Percentiles rank a stretch among this genome's conserved stretches.
Evolutionary conservation across 2,329 filamentous ascomycete genomes (phyloP).

Genomic region (Cladophialophora psammophila): DNA sequence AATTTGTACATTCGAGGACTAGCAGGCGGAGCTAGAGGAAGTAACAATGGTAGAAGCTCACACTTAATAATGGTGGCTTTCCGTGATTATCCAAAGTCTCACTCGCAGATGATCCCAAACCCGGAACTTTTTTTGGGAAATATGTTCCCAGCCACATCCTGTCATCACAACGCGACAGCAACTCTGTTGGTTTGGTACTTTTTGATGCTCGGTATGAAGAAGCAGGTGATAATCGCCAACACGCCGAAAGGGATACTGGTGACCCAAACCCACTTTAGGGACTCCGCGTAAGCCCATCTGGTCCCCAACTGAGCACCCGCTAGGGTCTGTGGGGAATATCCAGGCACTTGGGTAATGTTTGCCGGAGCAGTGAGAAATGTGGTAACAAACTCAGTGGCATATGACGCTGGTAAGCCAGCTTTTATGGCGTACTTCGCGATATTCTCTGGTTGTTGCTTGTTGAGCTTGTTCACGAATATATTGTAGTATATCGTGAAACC

Average conservation of each 20-base stretch:
- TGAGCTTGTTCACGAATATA: conserved; percentile 27
- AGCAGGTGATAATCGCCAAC: conserved; percentile 15
- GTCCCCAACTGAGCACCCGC: conserved; percentile 18
- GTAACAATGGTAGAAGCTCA: background rate
- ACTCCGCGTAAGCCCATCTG: conserved; percentile 24
- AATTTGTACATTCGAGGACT: too few relatives aligned
- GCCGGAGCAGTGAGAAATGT: conserved; percentile 20
- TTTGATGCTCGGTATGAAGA: conserved; percentile 12
- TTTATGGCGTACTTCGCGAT: conserved; percentile 21
- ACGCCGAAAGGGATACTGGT: conserved; percentile 27
- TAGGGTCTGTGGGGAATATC: conserved; percentile 6
- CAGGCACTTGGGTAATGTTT: conserved; percentile 1
- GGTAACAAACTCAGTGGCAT: conserved; percentile 18
- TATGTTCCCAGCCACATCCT: background rate
- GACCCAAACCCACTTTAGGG: conserved; percentile 25
- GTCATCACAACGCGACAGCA: conserved; percentile 18
- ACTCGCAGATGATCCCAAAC: background rate
- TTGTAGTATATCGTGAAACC: conserved; percentile 26
- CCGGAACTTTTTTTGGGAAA: background rate
- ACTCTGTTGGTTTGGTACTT: conserved; percentile 22
- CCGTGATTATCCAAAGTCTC: background rate
- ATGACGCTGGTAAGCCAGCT: conserved; percentile 15
- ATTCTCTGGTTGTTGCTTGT: background rate
- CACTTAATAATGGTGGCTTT: background rate
- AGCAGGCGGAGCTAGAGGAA: background rate